Percentiles rank a stretch among this genome's conserved stretches.
Evolutionary conservation across 2,329 filamentous ascomycete species (phyloP).

Genomic region (Arthroderma uncinatum): DNA sequence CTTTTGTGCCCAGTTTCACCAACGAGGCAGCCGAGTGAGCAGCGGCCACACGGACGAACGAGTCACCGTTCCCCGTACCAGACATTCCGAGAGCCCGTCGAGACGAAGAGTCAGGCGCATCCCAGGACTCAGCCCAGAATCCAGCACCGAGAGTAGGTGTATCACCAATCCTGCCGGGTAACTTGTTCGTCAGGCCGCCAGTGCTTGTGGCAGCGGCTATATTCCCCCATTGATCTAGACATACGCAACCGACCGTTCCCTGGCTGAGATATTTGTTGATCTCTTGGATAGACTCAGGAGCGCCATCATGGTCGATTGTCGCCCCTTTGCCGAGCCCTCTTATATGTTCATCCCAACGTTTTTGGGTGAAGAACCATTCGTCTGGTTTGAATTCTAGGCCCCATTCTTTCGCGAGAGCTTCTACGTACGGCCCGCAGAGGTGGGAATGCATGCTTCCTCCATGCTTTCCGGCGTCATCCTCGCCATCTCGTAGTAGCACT

Average conservation of each 20-base stretch:
- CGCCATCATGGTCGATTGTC: slow-evolving; percentile 17
- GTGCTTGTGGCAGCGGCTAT: slow-evolving; percentile 56
- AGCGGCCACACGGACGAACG: slow-evolving; percentile 63
- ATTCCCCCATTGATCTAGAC: slow-evolving; percentile 63
- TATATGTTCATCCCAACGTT: slow-evolving; percentile 66
- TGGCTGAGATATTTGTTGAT: slow-evolving; percentile 55
- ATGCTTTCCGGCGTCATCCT: slow-evolving; percentile 41
- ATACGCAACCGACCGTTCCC: slow-evolving; percentile 75
- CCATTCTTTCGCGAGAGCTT: slow-evolving; percentile 50
- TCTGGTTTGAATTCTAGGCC: slow-evolving; percentile 59
- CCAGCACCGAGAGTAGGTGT: slow-evolving; percentile 75
- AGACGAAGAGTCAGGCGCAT: slow-evolving; percentile 30
- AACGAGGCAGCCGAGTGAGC: slow-evolving; percentile 62
- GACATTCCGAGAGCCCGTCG: slow-evolving; percentile 50
- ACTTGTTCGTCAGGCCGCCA: slow-evolving; percentile 79
- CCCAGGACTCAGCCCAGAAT: slow-evolving; percentile 84
- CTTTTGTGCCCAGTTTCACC: slow-evolving; percentile 47
- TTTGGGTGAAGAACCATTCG: slow-evolving; percentile 67
- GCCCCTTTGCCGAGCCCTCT: slow-evolving; percentile 38
- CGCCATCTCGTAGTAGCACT: slow-evolving; percentile 48
- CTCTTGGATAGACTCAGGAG: slow-evolving; percentile 35
- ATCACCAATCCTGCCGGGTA: slow-evolving; percentile 74
- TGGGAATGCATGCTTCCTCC: slow-evolving; percentile 48
- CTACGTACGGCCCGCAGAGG: slow-evolving; percentile 55
- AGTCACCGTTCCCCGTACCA: slow-evolving; percentile 80